phyloP scores from a whole-genome alignment of 257 asterid species.

The Ophiorrhiza pumila region DNA sequence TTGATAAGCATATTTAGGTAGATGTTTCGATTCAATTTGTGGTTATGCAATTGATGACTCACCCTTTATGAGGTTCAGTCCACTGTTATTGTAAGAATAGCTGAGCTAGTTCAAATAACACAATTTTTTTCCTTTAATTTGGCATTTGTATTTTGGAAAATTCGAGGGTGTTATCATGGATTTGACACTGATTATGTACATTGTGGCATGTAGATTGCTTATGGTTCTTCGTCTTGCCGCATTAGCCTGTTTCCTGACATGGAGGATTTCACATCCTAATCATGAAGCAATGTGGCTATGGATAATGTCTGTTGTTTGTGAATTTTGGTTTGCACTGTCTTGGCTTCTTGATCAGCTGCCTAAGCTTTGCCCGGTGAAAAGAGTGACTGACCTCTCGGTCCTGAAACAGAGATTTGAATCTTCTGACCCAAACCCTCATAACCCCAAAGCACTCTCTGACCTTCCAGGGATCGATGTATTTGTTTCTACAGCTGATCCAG shows the following conservation, averaged over 20 bases:
- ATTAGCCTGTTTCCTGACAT: constrained; percentile 68
- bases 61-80: not conserved
- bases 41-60: not conserved
- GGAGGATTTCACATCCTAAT: constrained; percentile 82
- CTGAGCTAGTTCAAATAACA: not conserved
- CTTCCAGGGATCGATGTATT: constrained; percentile 86
- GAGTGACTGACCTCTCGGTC: constrained; percentile 71
- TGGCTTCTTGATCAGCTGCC: constrained; percentile 95
- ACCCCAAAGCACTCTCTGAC: constrained; percentile 77
- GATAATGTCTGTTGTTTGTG: constrained; percentile 87
- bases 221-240: constrained; percentile 73
- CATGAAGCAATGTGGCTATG: constrained; percentile 89
- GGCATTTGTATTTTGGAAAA: not conserved
- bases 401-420: constrained; percentile 71
- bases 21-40: not conserved
- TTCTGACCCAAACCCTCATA: constrained; percentile 63
- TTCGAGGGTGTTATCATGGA: not conserved
- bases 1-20: not conserved
- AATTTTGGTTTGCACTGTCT: constrained; percentile 87
- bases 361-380: constrained; percentile 79
- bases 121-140: not conserved
- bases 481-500: constrained; percentile 86
- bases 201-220: constrained; percentile 51
- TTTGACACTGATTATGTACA: not conserved
- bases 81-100: too few species aligned